Evolutionary conservation across 768 basidiomycete species (phyloP).

Genomic region (Tylopilus subfusipes): DNA sequence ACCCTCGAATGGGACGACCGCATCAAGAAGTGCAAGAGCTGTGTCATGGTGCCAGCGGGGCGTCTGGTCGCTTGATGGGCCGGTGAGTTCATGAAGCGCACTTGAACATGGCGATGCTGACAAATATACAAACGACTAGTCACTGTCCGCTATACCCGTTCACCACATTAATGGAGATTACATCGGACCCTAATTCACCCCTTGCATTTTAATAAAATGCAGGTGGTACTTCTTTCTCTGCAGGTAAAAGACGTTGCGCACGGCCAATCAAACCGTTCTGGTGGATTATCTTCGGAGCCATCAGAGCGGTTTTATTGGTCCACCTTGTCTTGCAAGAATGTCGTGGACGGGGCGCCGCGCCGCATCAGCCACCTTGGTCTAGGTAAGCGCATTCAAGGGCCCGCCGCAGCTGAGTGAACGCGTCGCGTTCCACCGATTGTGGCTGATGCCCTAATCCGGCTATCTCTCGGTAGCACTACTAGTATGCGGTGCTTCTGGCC

Average conservation of each 20-base stretch:
- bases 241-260: slow-evolving; percentile 12
- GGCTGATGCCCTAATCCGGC: slow-evolving; percentile 16
- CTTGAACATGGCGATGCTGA: slow-evolving; percentile 17
- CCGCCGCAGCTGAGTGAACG: slow-evolving; percentile 16
- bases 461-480: slow-evolving; percentile 7
- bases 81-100: slow-evolving; percentile 11
- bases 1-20: slow-evolving; percentile 2
- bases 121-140: slow-evolving; percentile 17
- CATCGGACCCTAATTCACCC: slow-evolving; percentile 20
- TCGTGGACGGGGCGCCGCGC: slow-evolving; percentile 5
- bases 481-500: slow-evolving; percentile 27
- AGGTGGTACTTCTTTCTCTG: slow-evolving; percentile 12
- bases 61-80: slow-evolving; percentile 14
- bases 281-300: neutral
- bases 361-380: slow-evolving; percentile 9
- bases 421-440: slow-evolving; percentile 12
- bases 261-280: slow-evolving; percentile 6
- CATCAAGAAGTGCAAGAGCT: slow-evolving; percentile 11
- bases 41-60: slow-evolving; percentile 14
- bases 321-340: slow-evolving; percentile 12
- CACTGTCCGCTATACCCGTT: slow-evolving; percentile 10
- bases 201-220: slow-evolving; percentile 19
- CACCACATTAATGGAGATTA: slow-evolving; percentile 18
- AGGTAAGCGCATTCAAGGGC: slow-evolving; percentile 10
- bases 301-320: neutral